Evolutionary conservation across 331 rosid species (phyloP).

Genomic region (Pyrus hybrid): DNA sequence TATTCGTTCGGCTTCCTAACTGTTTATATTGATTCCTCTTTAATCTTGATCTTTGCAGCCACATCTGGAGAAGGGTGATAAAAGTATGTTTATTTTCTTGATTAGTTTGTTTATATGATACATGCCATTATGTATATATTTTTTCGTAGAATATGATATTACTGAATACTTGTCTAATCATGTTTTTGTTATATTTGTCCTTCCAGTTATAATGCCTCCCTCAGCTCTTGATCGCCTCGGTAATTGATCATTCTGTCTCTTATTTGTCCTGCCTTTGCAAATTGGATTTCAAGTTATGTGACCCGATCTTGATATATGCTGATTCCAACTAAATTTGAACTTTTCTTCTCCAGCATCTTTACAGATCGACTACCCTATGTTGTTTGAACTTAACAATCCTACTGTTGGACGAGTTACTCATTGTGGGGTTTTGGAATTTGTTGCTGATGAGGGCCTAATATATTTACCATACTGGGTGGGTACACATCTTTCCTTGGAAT

Average conservation of each 20-base stretch:
- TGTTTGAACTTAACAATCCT: constrained; percentile 40
- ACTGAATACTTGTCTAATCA: neutral
- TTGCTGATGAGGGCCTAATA: constrained; percentile 40
- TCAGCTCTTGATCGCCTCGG: constrained; percentile 44
- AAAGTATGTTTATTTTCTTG: constrained; percentile 22
- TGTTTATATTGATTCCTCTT: neutral
- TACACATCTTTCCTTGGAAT: neutral
- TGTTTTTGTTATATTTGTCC: neutral
- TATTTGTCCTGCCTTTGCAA: neutral
- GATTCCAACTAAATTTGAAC: neutral
- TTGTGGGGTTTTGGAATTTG: constrained; percentile 55
- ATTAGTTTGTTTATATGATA: neutral
- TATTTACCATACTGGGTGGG: constrained; percentile 52
- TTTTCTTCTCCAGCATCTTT: constrained; percentile 26
- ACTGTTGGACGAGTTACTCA: constrained; percentile 26
- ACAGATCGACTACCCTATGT: constrained; percentile 45
- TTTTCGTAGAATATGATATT: neutral
- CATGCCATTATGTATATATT: neutral
- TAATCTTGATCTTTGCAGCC: constrained; percentile 19
- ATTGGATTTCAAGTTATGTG: neutral
- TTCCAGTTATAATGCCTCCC: constrained; percentile 56
- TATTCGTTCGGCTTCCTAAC: neutral
- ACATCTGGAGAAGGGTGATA: constrained; percentile 39
- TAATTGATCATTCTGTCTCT: constrained; percentile 10
- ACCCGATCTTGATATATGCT: neutral